Evolutionary conservation across 306 rosid species (phyloP), one percentile per base, ranked within the genome.

Genomic region (Trifolium pratense): DNA sequence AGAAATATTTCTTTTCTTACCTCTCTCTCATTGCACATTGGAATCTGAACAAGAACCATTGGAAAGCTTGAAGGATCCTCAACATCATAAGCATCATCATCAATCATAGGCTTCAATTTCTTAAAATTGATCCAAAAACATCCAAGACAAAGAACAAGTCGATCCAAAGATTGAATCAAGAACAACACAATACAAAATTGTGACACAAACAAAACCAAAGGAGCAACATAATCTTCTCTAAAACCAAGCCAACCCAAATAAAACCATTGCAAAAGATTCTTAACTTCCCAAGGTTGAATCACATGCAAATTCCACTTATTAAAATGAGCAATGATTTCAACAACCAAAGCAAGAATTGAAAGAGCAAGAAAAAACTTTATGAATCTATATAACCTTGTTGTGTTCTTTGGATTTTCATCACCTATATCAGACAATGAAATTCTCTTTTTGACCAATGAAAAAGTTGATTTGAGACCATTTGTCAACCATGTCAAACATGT

Each of bases 1-100:
- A 57, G 46, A 61, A 53, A 1, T 36, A 34, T 7, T 36, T 6
- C 0, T 25, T 71, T 3, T 6, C 7, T 85, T 88, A 95, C 99
- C 99, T 95, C 99, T 95, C 91, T 87, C 72, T 95, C 99, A 85
- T 94, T 94, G 85, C 99, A 94, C 99, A 94, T 94, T 70, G 97
- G 99, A 85, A 94, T 94, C 86, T 94, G 99, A 84, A 95, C 91
- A 69, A 95, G 87, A 20, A 95, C 93, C 97, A 86, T 88, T 1
- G 99, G 99, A 66, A 88, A 91, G 58, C 83, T 75, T 5, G 76
- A 79, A 75, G 95, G 79, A 64, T 90, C 96, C 43, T 95, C 95
- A 66, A 83, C 70, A 79, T 91, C 96, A 82, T 57, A 84, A 5
- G 76, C 79, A 51, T 88, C 89, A 57, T 49, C 82, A 11, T 79